These are phyloP conservation scores for Penicillium crystallinum DNA, from an alignment of 495 filamentous ascomycete species.

Conservation along the genomic window DNA sequence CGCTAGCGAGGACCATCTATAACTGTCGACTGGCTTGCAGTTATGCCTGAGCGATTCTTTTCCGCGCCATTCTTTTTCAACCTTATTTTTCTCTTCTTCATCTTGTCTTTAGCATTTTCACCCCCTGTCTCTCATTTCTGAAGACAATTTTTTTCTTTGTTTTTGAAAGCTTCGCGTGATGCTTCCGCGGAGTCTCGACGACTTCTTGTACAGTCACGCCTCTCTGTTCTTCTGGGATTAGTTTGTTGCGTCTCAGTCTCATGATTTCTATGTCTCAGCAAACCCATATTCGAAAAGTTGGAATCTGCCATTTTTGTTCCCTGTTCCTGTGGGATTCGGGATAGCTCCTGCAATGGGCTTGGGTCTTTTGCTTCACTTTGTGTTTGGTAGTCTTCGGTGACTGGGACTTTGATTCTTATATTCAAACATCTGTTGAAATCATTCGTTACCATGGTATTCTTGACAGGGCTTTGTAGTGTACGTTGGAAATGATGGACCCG, in stretches of 20 bases:
- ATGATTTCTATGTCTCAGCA: not conserved
- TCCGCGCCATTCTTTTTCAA: constrained; percentile 3
- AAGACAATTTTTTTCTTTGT: not conserved
- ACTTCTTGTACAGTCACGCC: not conserved
- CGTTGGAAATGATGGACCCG: too few relatives aligned
- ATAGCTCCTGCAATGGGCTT: not conserved
- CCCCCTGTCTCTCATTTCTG: not conserved
- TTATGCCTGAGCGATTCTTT: not conserved
- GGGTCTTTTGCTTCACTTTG: not conserved
- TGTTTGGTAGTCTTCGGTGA: not conserved
- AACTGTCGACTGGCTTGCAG: not conserved
- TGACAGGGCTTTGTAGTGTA: too few relatives aligned
- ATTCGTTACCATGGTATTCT: not conserved
- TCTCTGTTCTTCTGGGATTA: not conserved
- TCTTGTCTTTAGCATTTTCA: constrained; percentile 5
- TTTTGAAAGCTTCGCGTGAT: constrained; percentile 2
- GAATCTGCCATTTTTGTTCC: not conserved
- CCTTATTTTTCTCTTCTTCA: not conserved
- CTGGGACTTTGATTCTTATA: not conserved
- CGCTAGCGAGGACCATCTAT: constrained; percentile 19
- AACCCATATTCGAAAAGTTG: not conserved
- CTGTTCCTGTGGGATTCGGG: not conserved
- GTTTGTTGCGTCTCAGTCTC: not conserved
- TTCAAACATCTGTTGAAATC: not conserved
- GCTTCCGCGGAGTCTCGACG: constrained; percentile 4